Evolutionary conservation across 768 basidiomycete species (phyloP).

Genomic region (Termitomyces sp.): DNA sequence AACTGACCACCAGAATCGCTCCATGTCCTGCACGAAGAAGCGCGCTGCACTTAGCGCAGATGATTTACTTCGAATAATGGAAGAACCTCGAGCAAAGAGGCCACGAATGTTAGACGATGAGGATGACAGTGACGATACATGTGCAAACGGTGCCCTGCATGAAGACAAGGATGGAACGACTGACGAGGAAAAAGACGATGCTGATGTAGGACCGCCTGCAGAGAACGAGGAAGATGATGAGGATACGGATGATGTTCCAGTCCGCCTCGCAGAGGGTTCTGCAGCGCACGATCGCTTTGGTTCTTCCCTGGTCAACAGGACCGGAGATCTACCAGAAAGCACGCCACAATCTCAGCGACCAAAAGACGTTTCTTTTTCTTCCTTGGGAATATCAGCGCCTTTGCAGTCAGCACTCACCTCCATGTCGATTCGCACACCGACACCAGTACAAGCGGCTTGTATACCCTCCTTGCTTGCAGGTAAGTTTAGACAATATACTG

Average conservation of each 20-base stretch:
- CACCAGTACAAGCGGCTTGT: constrained; percentile 87
- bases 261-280: not conserved
- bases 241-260: not conserved
- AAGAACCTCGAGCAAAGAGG: constrained; percentile 39
- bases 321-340: not conserved
- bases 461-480: constrained; percentile 84
- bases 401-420: constrained; percentile 64
- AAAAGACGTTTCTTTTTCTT: constrained; percentile 39
- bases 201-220: not conserved
- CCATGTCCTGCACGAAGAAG: constrained; percentile 21
- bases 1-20: not conserved
- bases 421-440: constrained; percentile 86
- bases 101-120: constrained; percentile 24
- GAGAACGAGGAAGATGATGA: constrained; percentile 10
- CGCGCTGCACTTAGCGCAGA: constrained; percentile 36
- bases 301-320: constrained; percentile 5
- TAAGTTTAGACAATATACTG: constrained; percentile 26
- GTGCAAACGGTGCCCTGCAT: not conserved
- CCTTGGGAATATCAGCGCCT: constrained; percentile 55
- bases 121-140: not conserved
- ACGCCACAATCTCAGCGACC: constrained; percentile 1
- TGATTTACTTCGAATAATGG: constrained; percentile 45
- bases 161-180: constrained; percentile 8
- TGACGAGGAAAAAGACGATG: constrained; percentile 12
- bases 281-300: constrained; percentile 11